phyloP scores from a whole-genome alignment of 2,329 filamentous ascomycete species.

The Aspergillus oerlinghausenensis region DNA sequence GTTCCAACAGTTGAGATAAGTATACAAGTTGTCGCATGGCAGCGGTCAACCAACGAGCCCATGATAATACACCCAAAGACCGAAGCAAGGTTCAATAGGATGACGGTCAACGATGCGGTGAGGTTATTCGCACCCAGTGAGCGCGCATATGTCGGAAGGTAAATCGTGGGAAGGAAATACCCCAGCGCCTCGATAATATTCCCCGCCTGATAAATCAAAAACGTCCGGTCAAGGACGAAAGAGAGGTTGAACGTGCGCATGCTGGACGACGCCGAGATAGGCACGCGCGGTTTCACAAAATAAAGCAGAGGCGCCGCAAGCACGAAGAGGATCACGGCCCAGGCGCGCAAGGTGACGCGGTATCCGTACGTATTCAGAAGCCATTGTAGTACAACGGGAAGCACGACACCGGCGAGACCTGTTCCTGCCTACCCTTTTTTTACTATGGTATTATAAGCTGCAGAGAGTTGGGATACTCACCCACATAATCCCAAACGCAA shows the following conservation, averaged over 20 bases:
- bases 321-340: slow-evolving; percentile 30
- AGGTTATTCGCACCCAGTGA: slow-evolving; percentile 20
- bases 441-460: too few species aligned
- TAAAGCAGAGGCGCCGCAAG: slow-evolving; percentile 34
- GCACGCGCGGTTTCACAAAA: slow-evolving; percentile 28
- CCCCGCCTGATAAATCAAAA: slow-evolving; percentile 45
- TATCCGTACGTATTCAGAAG: slow-evolving; percentile 26
- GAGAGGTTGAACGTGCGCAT: neutral
- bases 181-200: slow-evolving; percentile 36
- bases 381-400: slow-evolving; percentile 29
- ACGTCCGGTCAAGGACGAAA: slow-evolving; percentile 28
- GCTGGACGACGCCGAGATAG: slow-evolving; percentile 4
- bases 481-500: slow-evolving; percentile 49
- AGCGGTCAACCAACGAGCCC: slow-evolving; percentile 39
- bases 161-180: slow-evolving; percentile 35
- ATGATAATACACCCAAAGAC: slow-evolving; percentile 32
- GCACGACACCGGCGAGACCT: slow-evolving; percentile 27
- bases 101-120: slow-evolving; percentile 26
- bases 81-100: slow-evolving; percentile 27
- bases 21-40: slow-evolving; percentile 37
- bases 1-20: slow-evolving; percentile 40
- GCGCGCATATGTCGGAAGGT: slow-evolving; percentile 36
- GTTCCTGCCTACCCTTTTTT: slow-evolving; percentile 21
- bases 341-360: slow-evolving; percentile 22
- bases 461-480: slow-evolving; percentile 15